Evolutionary conservation across 1,284 basidiomycete species (phyloP).

Genomic region (Cutaneotrichosporon cutaneum): DNA sequence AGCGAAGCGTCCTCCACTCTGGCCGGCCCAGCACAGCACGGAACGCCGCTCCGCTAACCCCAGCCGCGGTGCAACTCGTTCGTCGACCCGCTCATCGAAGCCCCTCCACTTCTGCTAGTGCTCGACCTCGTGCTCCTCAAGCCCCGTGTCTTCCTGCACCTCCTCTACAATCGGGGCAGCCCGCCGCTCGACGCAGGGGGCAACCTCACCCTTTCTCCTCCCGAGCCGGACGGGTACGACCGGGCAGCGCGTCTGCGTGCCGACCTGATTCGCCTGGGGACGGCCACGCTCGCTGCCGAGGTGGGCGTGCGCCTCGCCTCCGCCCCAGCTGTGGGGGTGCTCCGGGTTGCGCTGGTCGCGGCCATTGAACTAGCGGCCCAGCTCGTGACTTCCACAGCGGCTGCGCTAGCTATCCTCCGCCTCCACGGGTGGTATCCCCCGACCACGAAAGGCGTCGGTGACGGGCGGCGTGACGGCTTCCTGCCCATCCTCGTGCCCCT

Average conservation of each 20-base stretch:
- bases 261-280: slow-evolving; percentile 20
- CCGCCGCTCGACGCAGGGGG: slow-evolving; percentile 53
- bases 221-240: slow-evolving; percentile 1
- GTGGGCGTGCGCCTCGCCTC: slow-evolving; percentile 24
- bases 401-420: slow-evolving; percentile 32
- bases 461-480: slow-evolving; percentile 41
- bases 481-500: slow-evolving; percentile 69
- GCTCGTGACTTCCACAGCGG: slow-evolving; percentile 31
- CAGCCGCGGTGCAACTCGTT: slow-evolving; percentile 67
- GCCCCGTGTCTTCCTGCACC: slow-evolving; percentile 78
- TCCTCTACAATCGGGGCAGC: slow-evolving; percentile 81
- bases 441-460: slow-evolving; percentile 9
- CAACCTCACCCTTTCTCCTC: neutral
- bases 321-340: neutral
- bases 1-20: neutral
- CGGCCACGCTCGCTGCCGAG: slow-evolving; percentile 35
- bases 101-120: slow-evolving; percentile 71
- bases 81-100: slow-evolving; percentile 86
- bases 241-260: slow-evolving; percentile 6
- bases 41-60: slow-evolving; percentile 14
- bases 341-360: neutral
- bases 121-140: slow-evolving; percentile 85
- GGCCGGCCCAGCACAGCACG: neutral
- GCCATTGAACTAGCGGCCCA: slow-evolving; percentile 37
- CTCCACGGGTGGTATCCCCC: slow-evolving; percentile 33